Evolutionary conservation across 2,329 filamentous ascomycete species (phyloP).

Genomic region (Hortaea sp.): DNA sequence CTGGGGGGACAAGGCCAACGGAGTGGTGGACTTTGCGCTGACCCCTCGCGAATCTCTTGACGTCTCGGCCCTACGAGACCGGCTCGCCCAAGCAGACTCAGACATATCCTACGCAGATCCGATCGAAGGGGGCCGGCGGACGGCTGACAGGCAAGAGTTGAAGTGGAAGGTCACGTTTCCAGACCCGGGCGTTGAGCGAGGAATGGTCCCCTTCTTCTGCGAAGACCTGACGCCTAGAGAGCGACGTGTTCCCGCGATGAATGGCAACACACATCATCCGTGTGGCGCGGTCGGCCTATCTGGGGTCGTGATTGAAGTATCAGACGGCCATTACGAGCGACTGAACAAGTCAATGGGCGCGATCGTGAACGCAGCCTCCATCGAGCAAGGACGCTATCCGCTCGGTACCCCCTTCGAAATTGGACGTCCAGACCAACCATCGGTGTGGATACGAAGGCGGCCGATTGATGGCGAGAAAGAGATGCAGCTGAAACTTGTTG

Average conservation of each 20-base stretch:
- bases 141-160: conserved; percentile 46
- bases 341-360: not conserved
- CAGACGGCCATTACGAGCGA: not conserved
- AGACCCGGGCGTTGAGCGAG: conserved; percentile 32
- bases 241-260: conserved; percentile 44
- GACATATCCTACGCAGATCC: conserved; percentile 41
- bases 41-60: conserved; percentile 24
- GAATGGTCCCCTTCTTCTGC: conserved; percentile 55
- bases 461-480: not conserved
- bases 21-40: conserved; percentile 53
- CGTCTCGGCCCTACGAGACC: conserved; percentile 10
- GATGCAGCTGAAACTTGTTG: not conserved
- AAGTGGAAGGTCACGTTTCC: conserved; percentile 51
- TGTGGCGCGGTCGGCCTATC: conserved; percentile 44
- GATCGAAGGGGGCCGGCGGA: conserved; percentile 42
- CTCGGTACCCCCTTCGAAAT: conserved; percentile 2
- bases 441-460: not conserved
- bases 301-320: conserved; percentile 22
- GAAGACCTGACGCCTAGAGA: conserved; percentile 50
- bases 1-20: conserved; percentile 45
- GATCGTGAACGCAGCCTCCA: not conserved
- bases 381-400: not conserved
- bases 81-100: conserved; percentile 12
- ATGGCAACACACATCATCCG: conserved; percentile 36
- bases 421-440: not conserved